Evolutionary conservation across 495 filamentous ascomycete species (phyloP).

Genomic region (Chaetomium tenue): DNA sequence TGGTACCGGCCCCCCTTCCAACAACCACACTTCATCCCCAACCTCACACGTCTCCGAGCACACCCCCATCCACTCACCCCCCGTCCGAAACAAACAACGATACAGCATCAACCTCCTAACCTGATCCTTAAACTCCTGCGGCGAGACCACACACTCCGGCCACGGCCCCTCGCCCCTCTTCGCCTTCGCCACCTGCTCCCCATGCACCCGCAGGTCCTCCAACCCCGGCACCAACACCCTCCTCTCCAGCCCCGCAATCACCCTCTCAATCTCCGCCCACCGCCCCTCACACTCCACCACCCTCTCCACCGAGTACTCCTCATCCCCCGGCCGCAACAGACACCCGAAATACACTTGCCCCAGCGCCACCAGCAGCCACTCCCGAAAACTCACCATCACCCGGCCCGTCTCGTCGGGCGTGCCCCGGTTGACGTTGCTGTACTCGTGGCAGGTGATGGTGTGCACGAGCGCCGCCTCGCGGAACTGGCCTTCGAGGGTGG

Average conservation of each 20-base stretch:
- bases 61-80: conserved; percentile 12
- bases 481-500: conserved; percentile 3
- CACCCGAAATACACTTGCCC: conserved; percentile 11
- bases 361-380: conserved; percentile 12
- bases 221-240: conserved; percentile 6
- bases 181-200: conserved; percentile 1
- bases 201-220: conserved; percentile 8
- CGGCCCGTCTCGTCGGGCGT: not conserved
- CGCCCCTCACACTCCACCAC: not conserved
- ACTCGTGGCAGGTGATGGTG: conserved; percentile 16
- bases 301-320: not conserved
- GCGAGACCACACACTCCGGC: conserved; percentile 6
- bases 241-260: not conserved
- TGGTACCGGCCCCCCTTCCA: conserved; percentile 18
- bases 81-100: conserved; percentile 15
- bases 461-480: conserved; percentile 18
- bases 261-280: not conserved
- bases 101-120: conserved; percentile 13
- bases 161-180: conserved; percentile 14
- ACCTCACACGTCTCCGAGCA: conserved; percentile 11
- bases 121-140: conserved; percentile 18
- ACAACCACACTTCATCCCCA: conserved; percentile 21
- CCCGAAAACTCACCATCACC: not conserved
- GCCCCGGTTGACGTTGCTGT: conserved; percentile 6
- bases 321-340: conserved; percentile 6